Evolutionary conservation across 768 basidiomycete species (phyloP).

Genomic region (Amanita brunnescens): DNA sequence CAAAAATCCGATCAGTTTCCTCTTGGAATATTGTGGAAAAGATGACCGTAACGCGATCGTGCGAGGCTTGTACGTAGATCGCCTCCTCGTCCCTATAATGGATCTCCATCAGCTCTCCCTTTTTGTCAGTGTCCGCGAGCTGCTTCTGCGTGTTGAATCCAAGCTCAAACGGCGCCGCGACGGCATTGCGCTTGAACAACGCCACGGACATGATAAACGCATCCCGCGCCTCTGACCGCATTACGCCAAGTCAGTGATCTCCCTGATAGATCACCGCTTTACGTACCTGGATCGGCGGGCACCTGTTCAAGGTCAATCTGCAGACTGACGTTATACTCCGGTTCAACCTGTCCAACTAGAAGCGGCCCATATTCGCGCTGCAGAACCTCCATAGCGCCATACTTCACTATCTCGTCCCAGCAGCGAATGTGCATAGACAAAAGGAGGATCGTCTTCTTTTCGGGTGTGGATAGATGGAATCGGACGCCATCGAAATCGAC

Average conservation of each 20-base stretch:
- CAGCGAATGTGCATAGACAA: constrained; percentile 97
- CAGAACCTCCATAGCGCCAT: constrained; percentile 77
- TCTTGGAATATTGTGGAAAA: constrained; percentile 97
- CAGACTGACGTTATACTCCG: constrained; percentile 85
- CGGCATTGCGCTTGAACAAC: constrained; percentile 84
- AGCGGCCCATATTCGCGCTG: constrained; percentile 75
- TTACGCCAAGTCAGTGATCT: constrained; percentile 5
- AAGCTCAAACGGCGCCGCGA: constrained; percentile 89
- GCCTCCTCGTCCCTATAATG: constrained; percentile 97
- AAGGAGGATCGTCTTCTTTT: constrained; percentile 70
- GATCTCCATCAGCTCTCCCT: constrained; percentile 84
- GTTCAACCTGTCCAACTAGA: constrained; percentile 60
- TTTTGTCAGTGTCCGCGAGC: constrained; percentile 64
- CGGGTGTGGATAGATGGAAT: constrained; percentile 86
- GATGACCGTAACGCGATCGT: constrained; percentile 95
- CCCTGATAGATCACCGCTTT: not conserved
- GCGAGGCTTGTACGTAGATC: constrained; percentile 88
- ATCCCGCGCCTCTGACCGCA: constrained; percentile 60
- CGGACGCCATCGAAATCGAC: constrained; percentile 97
- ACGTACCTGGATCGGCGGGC: constrained; percentile 71
- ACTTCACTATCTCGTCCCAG: constrained; percentile 87
- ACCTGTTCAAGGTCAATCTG: constrained; percentile 81
- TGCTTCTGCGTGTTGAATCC: constrained; percentile 80
- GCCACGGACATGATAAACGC: constrained; percentile 75
- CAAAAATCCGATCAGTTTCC: constrained; percentile 95